Base-by-base conservation (phyloP, 805 yeast genomes). In the Kockiozyma suomiensis region DNA sequence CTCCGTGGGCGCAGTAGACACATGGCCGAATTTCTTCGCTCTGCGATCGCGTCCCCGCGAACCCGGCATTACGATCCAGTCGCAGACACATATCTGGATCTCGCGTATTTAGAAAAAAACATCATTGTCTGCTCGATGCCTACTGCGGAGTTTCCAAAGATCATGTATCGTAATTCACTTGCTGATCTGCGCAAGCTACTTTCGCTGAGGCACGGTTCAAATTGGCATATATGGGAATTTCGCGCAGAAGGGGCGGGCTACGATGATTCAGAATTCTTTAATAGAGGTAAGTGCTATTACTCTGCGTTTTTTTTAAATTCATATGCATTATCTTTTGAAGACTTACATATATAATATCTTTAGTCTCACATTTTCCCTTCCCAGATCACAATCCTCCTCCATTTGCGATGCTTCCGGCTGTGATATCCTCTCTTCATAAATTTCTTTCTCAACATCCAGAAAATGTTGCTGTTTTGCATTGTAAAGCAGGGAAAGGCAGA, bases 401-500 rank as follows among this genome's bases (percentile, higher is more conserved):
- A 1, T 79, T 92, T 50, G 60, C 72, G 1, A 66, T 80, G n/a
- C 68, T 92, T 8, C 70, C 81, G 3, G 66, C 69, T 1, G 70
- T 81, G 3, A 76, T 84, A 0, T 69, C 72, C 15, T 79, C 78
- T 0, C 80, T 91, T 6, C 73, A 78, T 43, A 64, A 62, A 0
- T 86, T 73, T 63, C 68, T 87, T 26, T 47, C 63, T 0, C 42
- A 45, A 15, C 65, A 71, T 21, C 66, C 74, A 0, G 59, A 73
- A 0, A 78, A 81, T 56, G 84, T 87, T 1, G 91, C 88, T 0
- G 79, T 88, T 0, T 72, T 93, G 6, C 97, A 93, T 70, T 93
- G 98, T 71, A 85, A 87, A 69, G 88, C 89, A 65, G 98, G 98
- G 0, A 91, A 90, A 73, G 98, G 98, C 0, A 76, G 98, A 28